Evolutionary conservation across 345 rosid genomes (phyloP), one percentile per base, ranked within the genome.

Genomic region (Ailanthus altissimus): DNA sequence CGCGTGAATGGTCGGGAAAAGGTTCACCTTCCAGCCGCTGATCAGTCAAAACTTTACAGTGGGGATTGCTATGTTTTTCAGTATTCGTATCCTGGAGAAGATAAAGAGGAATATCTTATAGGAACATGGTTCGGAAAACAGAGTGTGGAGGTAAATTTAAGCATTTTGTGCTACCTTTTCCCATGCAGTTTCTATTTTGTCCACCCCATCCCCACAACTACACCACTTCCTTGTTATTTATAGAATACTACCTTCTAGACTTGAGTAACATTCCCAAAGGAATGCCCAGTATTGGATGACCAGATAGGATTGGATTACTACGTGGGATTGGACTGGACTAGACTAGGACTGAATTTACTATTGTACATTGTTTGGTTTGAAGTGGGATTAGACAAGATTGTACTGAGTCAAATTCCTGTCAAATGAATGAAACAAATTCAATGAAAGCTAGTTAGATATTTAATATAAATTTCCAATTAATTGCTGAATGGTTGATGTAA

Each of bases 71-170:
- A 87, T 79, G 87, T 97, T 68, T 88, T 92, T 81, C 96, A 87
- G 73, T 97, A 97, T 87, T 83, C 98, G 16, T 97, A 90, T 81
- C 89, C 97, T 3, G 99, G 98, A 82, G 98, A 97, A 78, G 97
- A 91, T 67, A 91, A 83, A 80, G 99, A 97, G 81, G 99, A 97
- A 71, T 74, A 82, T 84, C 91, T 97, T 57, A 85, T 94, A 57
- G 98, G 99, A 81, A 89, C 97, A 70, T 97, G 98, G 98, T 83
- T 94, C 62, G 99, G 99, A 71, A 91, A 89, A 91, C 91, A 88
- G 82, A 91, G 98, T 58, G 85, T 89, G n/a, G 94, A 94, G 94
- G 99, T 97, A 63, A 82, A 58, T 83, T 75, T 58, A 51, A 40
- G 26, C 45, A 66, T 61, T 72, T 56, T 50, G 23, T 75, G 13